Base-by-base conservation (phyloP, 306 rosid species). In the Cicer pinnatifidum region DNA sequence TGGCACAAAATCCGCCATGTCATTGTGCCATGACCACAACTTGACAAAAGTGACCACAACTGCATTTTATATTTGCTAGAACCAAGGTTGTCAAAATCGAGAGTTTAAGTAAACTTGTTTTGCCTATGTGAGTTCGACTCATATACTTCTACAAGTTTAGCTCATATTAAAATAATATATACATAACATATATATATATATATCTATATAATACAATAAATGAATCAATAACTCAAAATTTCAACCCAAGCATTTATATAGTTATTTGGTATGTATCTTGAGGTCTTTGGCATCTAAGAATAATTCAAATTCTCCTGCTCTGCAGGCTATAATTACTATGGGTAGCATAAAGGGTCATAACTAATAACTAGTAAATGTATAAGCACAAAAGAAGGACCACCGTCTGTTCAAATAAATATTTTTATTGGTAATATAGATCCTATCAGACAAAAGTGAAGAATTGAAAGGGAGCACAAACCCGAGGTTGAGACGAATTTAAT, bases 401-500 rank as follows among this genome's bases (percentile, higher is more conserved):
- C 75, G 41, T 72, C 59, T 60, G 39, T 19, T 65, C 74, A 75
- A 62, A 61, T 61, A 68, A 44, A 54, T 47, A 65, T 62, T 63
- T 69, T 54, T 58, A 74, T 15, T 37, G 17, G 10, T 43, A 16
- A 66, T 41, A 54, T 61, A 78, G 44, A 53, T 47, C 50, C 77
- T 11, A 64, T 69, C 41, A 69, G 69, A 73, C 75, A 60, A 43
- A 64, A 16, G 67, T 17, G 44, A 76, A 78, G 37, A 75, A 72
- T 71, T 69, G 59, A 69, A 77, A 57, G 37, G 71, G 57, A 54
- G 81, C 53, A 85, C 91, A 47, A 77, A 94, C 96, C 97, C 88
- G 88, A 80, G 95, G 84, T 69, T 85, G 93, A 78, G 90, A 76
- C 60, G 87, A 86, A 2, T 84, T 91, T n/a, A 86, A 74, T 85